Conservation (phyloP, 768 basidiomycete species). For the Peribolospora kevripleyi region DNA sequence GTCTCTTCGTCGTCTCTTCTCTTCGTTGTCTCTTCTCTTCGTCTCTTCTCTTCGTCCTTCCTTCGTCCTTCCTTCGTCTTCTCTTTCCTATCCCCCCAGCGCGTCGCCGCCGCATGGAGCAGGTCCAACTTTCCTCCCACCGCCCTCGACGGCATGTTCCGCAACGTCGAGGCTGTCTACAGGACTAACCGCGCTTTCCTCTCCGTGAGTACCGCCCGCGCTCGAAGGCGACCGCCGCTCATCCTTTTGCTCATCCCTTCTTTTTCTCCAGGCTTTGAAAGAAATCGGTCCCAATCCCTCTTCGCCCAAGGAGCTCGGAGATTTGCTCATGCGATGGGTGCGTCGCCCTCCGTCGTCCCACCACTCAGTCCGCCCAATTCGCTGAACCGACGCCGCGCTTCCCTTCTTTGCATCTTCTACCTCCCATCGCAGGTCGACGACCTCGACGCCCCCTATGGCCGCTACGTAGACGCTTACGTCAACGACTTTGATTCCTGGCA, state of each 20-base stretch:
- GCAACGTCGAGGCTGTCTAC: conserved; percentile 75
- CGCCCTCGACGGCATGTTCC: conserved; percentile 79
- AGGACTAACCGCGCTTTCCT: conserved; percentile 66
- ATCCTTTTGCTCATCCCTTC: conserved; percentile 3
- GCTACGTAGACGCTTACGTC: conserved; percentile 46
- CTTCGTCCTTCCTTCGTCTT: not conserved
- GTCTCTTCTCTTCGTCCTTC: not conserved
- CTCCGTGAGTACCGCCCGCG: conserved; percentile 27
- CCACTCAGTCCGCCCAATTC: not conserved
- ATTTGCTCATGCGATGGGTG: conserved; percentile 93
- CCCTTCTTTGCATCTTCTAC: not conserved
- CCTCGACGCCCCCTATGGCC: conserved; percentile 59
- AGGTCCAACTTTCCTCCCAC: conserved; percentile 76
- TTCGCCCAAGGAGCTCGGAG: conserved; percentile 78
- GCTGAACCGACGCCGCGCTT: not conserved
- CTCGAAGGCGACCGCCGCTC: not conserved
- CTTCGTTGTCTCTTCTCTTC: too few species aligned
- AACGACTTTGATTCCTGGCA: conserved; percentile 63
- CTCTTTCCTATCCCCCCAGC: conserved; percentile 26
- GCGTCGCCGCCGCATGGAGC: conserved; percentile 96
- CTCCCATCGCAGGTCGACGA: conserved; percentile 51
- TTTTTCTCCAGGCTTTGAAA: conserved; percentile 46
- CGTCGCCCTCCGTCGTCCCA: conserved; percentile 16
- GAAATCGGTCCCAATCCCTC: conserved; percentile 82
- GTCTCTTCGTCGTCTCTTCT: too few species aligned